phyloP scores from a whole-genome alignment of 805 yeast species.

The Candida ipomoeae region DNA sequence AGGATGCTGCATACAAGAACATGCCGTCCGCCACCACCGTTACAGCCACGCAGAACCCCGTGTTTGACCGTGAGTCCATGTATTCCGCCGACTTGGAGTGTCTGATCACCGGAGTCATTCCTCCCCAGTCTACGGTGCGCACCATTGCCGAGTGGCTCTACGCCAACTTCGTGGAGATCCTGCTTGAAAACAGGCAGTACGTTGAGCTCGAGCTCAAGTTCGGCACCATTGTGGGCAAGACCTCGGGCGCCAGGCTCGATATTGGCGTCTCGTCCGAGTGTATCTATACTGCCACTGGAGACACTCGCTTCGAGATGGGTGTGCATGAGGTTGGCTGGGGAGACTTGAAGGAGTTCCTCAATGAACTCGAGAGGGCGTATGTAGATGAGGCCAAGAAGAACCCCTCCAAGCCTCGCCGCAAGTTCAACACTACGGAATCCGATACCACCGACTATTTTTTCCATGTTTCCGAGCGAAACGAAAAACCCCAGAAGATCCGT shows the following conservation, averaged over 20 bases:
- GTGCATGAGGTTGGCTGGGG: constrained; percentile 60
- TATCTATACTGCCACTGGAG: constrained; percentile 51
- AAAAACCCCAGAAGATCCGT: constrained; percentile 60
- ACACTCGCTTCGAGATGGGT: constrained; percentile 60
- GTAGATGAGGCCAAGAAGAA: constrained; percentile 37
- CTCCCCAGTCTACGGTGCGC: constrained; percentile 76
- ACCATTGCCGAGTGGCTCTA: constrained; percentile 86
- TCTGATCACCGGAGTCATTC: constrained; percentile 70
- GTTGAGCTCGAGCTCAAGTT: constrained; percentile 73
- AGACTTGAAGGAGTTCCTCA: constrained; percentile 51
- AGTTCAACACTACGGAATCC: constrained; percentile 57
- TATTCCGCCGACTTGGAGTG: constrained; percentile 39
- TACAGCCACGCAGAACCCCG: constrained; percentile 15
- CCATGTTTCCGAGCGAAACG: constrained; percentile 58
- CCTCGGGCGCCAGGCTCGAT: constrained; percentile 55
- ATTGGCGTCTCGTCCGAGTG: constrained; percentile 69
- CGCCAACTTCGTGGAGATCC: constrained; percentile 68
- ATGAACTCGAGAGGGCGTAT: constrained; percentile 48
- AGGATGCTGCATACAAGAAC: background rate
- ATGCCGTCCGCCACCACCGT: constrained; percentile 4
- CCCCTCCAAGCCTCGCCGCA: constrained; percentile 36
- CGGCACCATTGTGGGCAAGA: constrained; percentile 66
- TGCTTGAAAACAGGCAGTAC: constrained; percentile 46
- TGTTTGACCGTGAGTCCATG: constrained; percentile 30
- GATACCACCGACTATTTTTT: constrained; percentile 62